Evolutionary conservation across 352 stramenopile genomes (phyloP).

Genomic region (Globisporangium recalcitrans): DNA sequence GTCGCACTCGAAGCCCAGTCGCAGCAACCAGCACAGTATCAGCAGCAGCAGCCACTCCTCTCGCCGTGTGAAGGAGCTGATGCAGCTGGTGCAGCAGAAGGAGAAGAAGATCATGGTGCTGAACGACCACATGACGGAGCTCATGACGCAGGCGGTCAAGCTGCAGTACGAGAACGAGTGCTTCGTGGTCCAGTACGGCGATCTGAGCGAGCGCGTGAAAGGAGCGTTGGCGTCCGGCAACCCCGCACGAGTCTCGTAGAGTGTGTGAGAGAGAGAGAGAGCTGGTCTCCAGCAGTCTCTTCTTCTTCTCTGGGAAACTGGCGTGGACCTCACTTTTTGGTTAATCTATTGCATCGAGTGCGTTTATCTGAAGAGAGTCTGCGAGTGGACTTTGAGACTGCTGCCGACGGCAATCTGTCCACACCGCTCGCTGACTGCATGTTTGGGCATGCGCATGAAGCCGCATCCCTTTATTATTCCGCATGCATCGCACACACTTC

Average conservation of each 20-base stretch:
- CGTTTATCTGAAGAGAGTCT: neutral
- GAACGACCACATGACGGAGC: constrained; percentile 82
- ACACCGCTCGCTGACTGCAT: neutral
- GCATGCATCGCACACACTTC: neutral
- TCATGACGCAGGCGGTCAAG: constrained; percentile 72
- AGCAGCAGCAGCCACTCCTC: constrained; percentile 21
- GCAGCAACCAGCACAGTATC: constrained; percentile 7
- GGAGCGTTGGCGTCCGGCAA: constrained; percentile 9
- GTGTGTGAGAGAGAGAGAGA: too few species aligned
- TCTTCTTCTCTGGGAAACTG: neutral
- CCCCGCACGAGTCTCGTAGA: constrained; percentile 7
- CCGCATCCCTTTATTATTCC: too few species aligned
- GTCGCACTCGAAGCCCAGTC: constrained; percentile 1
- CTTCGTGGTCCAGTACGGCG: constrained; percentile 38
- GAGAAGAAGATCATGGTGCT: constrained; percentile 79
- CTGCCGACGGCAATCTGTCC: neutral
- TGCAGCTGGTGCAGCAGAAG: constrained; percentile 44
- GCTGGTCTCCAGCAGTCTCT: neutral
- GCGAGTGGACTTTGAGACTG: neutral
- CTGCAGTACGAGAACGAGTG: constrained; percentile 73
- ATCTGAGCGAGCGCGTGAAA: constrained; percentile 14
- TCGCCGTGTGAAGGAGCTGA: constrained; percentile 46
- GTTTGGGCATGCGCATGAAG: neutral
- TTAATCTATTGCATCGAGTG: constrained; percentile 10
- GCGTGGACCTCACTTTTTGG: neutral